A percentile compares a stretch with the other conserved stretches of the same genome.
Conservation (phyloP, 2,329 filamentous ascomycete species). For the Dryadomyces quercivorus region DNA sequence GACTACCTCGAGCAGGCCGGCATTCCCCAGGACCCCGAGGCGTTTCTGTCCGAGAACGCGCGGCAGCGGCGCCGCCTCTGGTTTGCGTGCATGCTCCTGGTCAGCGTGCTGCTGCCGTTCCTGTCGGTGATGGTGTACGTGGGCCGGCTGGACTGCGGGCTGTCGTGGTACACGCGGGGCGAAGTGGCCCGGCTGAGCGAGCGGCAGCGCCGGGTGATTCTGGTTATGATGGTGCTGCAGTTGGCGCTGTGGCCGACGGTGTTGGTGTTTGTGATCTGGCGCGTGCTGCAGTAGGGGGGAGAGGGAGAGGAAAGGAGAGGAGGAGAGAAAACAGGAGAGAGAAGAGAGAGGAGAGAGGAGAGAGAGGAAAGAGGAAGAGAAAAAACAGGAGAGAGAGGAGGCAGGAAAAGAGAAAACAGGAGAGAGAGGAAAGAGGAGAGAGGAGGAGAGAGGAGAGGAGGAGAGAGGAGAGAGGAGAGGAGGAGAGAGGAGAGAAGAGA, state of each 20-base stretch:
- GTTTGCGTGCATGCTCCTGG: conserved; percentile 25
- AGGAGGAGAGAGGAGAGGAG: not conserved
- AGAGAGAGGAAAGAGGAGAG: not conserved
- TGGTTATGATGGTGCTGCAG: conserved; percentile 19
- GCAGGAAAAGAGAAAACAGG: not conserved
- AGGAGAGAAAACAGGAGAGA: no score
- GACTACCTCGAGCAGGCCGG: conserved; percentile 8
- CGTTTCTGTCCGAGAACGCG: conserved; percentile 17
- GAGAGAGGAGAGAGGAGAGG: not conserved
- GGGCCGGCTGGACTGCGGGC: conserved; percentile 30
- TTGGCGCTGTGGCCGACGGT: conserved; percentile 13
- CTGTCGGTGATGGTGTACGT: conserved; percentile 30
- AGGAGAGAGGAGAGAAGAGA: not conserved
- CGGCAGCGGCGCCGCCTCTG: conserved; percentile 21
- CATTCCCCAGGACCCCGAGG: conserved; percentile 13
- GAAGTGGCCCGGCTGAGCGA: conserved; percentile 27
- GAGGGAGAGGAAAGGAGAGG: no score
- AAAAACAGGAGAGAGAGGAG: not conserved
- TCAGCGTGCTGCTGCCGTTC: conserved; percentile 33
- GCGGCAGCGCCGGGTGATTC: conserved; percentile 23
- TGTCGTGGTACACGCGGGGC: conserved; percentile 37
- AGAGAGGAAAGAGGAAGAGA: not conserved
- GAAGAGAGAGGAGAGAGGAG: not conserved
- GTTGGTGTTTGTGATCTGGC: conserved; percentile 13
- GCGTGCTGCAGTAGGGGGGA: not conserved